phyloP scores from a whole-genome alignment of 2,329 filamentous ascomycete species.

The Colletotrichum australisinense region DNA sequence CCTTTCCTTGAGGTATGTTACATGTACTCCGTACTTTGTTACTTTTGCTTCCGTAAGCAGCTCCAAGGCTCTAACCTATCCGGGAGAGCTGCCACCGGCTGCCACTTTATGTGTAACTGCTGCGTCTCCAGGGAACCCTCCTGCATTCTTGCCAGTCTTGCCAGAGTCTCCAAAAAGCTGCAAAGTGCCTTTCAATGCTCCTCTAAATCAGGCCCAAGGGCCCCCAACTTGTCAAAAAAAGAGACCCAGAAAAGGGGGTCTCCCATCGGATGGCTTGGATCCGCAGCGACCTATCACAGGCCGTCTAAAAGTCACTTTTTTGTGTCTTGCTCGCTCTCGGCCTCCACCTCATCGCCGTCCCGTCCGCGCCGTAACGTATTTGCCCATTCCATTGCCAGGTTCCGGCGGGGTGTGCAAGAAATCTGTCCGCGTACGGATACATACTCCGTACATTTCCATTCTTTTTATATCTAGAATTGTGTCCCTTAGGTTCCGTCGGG shows the following conservation, averaged over 20 bases:
- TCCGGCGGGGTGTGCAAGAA: not conserved
- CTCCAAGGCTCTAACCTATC: not conserved
- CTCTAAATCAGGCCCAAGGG: not conserved
- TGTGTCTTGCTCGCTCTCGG: conserved; percentile 12
- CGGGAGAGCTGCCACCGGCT: not conserved
- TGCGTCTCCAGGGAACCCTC: not conserved
- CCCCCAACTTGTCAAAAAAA: not conserved
- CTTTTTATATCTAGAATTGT: not conserved
- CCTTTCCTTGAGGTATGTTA: not conserved
- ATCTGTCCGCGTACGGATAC: no score
- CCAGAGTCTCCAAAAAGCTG: not conserved
- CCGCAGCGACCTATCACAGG: conserved; percentile 31
- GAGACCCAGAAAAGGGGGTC: conserved; percentile 11
- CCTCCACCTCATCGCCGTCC: conserved; percentile 14
- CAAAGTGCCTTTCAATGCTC: not conserved
- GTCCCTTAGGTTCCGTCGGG: not conserved
- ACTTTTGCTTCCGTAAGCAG: not conserved
- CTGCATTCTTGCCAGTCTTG: not conserved
- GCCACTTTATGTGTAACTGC: conserved; percentile 19
- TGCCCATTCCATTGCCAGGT: not conserved
- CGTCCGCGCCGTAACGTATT: not conserved
- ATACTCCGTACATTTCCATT: not conserved
- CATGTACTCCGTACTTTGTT: no score
- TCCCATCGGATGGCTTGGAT: conserved; percentile 26
- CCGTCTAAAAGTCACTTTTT: conserved; percentile 31